These are phyloP conservation scores for Nakazawaea holstii DNA, from an alignment of 805 yeast species.

Conservation along the genomic window DNA sequence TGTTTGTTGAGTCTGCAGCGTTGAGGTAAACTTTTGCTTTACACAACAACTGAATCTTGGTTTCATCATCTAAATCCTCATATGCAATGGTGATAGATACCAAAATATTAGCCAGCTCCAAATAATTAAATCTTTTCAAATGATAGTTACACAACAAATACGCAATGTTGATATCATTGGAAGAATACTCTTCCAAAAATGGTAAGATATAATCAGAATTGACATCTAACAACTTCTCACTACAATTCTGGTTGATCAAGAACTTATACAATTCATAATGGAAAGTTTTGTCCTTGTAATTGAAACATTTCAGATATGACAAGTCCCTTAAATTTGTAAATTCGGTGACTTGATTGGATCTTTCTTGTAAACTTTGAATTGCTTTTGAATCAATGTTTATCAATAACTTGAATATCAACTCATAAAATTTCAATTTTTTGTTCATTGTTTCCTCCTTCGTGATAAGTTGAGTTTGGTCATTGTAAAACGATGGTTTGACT, in stretches of 20 bases:
- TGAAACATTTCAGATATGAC: slow-evolving; percentile 70
- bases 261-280: slow-evolving; percentile 91
- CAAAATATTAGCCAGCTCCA: slow-evolving; percentile 78
- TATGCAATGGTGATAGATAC: slow-evolving; percentile 10
- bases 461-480: slow-evolving; percentile 36
- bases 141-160: slow-evolving; percentile 85
- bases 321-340: slow-evolving; percentile 55
- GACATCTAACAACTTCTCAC: slow-evolving; percentile 71
- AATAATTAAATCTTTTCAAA: slow-evolving; percentile 73
- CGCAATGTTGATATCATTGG: slow-evolving; percentile 64
- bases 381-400: slow-evolving; percentile 58
- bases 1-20: slow-evolving; percentile 10
- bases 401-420: slow-evolving; percentile 69
- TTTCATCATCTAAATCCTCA: slow-evolving; percentile 11
- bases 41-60: slow-evolving; percentile 10
- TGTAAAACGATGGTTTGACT: slow-evolving; percentile 53
- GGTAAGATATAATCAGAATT: slow-evolving; percentile 78
- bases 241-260: slow-evolving; percentile 74
- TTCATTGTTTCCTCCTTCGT: slow-evolving; percentile 40
- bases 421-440: slow-evolving; percentile 57
- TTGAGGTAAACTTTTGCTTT: slow-evolving; percentile 11
- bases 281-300: slow-evolving; percentile 75
- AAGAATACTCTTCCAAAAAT: slow-evolving; percentile 65
- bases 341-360: slow-evolving; percentile 11
- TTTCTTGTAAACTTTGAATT: slow-evolving; percentile 32